Conservation (phyloP, 768 basidiomycete species). For the Hygrocybe coccinea region DNA sequence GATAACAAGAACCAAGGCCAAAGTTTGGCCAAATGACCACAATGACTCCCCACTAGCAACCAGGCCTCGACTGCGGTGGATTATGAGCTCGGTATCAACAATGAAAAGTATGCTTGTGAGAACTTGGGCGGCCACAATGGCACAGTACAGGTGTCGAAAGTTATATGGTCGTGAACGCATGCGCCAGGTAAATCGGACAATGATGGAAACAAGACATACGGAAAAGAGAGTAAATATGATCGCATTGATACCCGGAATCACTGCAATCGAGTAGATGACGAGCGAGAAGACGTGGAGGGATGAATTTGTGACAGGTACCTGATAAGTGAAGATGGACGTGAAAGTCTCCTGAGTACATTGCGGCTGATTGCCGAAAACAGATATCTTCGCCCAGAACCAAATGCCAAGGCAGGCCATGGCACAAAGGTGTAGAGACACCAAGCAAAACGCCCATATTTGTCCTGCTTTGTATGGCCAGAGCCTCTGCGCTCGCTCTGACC, state of each 20-base stretch:
- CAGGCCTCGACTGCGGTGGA: background rate
- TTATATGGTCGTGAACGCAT: background rate
- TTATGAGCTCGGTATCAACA: background rate
- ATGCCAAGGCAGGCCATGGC: constrained; percentile 10
- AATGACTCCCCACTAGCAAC: constrained; percentile 2
- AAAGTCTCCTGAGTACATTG: background rate
- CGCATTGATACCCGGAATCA: background rate
- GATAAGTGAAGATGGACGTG: background rate
- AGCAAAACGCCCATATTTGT: background rate
- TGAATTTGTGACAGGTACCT: background rate
- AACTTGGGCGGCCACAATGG: background rate
- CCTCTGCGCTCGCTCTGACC: background rate
- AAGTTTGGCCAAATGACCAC: constrained; percentile 17
- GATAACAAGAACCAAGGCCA: constrained; percentile 9
- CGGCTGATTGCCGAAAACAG: constrained; percentile 2
- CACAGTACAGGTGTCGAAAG: background rate
- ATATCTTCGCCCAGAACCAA: constrained; percentile 9
- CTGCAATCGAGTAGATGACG: background rate
- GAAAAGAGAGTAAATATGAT: background rate
- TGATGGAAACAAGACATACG: background rate
- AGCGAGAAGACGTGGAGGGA: background rate
- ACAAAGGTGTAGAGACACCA: constrained; percentile 10
- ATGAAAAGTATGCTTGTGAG: background rate
- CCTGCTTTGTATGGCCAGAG: background rate
- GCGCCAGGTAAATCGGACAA: background rate